Evolutionary conservation across 73 alveolate species (phyloP), one percentile per base, ranked within the genome.

Genomic region (Effrenium voratum): DNA sequence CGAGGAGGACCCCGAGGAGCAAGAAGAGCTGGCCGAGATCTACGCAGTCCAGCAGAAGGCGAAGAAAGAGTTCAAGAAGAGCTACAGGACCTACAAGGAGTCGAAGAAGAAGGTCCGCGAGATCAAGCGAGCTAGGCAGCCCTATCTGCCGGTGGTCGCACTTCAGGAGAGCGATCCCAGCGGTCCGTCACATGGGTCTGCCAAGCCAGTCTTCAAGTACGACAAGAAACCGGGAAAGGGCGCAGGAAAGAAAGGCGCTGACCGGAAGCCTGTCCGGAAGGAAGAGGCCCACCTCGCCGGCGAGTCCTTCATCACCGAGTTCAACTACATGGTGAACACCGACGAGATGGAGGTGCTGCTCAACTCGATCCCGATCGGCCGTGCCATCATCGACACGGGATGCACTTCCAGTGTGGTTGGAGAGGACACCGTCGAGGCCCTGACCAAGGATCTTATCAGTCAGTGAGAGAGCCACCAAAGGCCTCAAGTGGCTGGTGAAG

Each of bases 351-450:
- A 52, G 26, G 36, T 83, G 28, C 44, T 28, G 12, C 1, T 60
- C 26, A 59, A 30, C 36, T 1, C 79, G 2, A 38, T 83, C 10
- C 93, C 93, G 26, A 26, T 34, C 0, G 77, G 77, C 36, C 1
- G 16, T 19, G 93, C 77, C 1, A 60, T 83, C 41, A n/a, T 83
- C 6, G 93, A 83, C 41, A 83, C 93, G 0, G 93, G 93, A 0
- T 83, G 93, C 52, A 83, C 93, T 0, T n/a, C 93, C 5, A 50
- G 77, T 3, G 55, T 83, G 46, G 52, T 83, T 15, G 93, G 93
- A 30, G 16, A 5, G 43, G 82, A 34, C 22, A 72, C 82, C 22
- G 82, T 49, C 2, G 50, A 72, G 26, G 30, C 5, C 26, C 49
- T 72, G 8, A 16, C 50, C 8, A 0, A n/a, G n/a, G n/a, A 24